These are phyloP conservation scores for Emydomyces testavorans DNA, from an alignment of 2,329 filamentous ascomycete genomes.

Conservation along the genomic window DNA sequence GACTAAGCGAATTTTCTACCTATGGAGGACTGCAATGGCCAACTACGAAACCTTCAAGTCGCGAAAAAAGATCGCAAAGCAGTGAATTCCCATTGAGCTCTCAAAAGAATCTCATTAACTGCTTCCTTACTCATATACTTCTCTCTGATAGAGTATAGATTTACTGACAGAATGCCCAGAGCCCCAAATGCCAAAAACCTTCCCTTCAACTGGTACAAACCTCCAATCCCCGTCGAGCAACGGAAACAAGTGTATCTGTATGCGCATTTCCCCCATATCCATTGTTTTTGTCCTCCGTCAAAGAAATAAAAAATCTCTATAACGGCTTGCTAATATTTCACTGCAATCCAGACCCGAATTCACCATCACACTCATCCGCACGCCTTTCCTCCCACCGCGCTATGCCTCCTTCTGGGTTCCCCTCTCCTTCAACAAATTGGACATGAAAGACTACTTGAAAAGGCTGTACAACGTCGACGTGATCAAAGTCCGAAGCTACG, in stretches of 20 bases:
- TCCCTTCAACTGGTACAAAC: slow-evolving; percentile 11
- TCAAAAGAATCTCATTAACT: too few relatives aligned
- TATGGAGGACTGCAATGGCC: neutral
- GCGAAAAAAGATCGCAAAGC: neutral
- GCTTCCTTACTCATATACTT: too few relatives aligned
- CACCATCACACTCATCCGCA: slow-evolving; percentile 65
- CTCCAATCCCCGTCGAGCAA: slow-evolving; percentile 13
- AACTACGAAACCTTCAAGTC: neutral
- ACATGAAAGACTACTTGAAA: slow-evolving; percentile 87
- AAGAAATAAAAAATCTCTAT: neutral
- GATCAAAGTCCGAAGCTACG: slow-evolving; percentile 62
- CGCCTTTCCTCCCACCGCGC: slow-evolving; percentile 58
- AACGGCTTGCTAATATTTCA: neutral
- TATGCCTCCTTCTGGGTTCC: slow-evolving; percentile 87
- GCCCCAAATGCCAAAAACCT: neutral
- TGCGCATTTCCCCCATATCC: slow-evolving; percentile 13
- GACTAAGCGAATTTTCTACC: too few relatives aligned
- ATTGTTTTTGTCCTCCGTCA: neutral
- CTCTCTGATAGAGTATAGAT: too few relatives aligned
- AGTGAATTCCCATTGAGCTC: too few relatives aligned
- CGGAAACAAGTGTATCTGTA: slow-evolving; percentile 40
- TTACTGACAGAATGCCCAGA: neutral
- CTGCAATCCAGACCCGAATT: slow-evolving; percentile 58
- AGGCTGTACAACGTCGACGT: slow-evolving; percentile 70
- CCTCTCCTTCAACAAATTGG: slow-evolving; percentile 87